These are phyloP conservation scores for Tetraselmis striata DNA, from an alignment of 139 green algal species.

Conservation along the genomic window DNA sequence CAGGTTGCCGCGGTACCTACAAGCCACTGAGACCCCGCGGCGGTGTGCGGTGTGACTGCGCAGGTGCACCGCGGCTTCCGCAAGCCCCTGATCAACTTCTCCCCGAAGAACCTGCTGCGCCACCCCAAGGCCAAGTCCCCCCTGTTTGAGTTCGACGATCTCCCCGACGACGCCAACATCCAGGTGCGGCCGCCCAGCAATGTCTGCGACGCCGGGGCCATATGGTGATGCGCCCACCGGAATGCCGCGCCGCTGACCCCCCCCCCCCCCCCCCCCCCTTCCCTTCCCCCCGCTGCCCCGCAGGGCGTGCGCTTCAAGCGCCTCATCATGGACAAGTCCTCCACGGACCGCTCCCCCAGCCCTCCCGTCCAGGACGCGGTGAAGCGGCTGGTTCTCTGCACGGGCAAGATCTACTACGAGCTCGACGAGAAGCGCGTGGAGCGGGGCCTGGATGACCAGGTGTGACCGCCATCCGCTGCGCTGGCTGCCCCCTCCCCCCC, in stretches of 20 bases:
- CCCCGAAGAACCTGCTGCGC: constrained; percentile 93
- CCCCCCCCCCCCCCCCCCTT: background rate
- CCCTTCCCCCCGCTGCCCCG: background rate
- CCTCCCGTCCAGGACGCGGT: constrained; percentile 53
- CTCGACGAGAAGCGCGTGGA: constrained; percentile 78
- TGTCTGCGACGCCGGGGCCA: background rate
- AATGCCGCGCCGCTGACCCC: too few species aligned
- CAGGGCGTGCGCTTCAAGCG: constrained; percentile 94
- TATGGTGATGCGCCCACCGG: background rate
- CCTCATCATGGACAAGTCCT: constrained; percentile 92
- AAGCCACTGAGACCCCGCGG: too few species aligned
- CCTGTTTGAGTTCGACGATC: constrained; percentile 90
- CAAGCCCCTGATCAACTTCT: constrained; percentile 93
- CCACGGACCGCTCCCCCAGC: constrained; percentile 46
- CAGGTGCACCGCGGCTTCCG: constrained; percentile 94
- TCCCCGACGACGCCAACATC: constrained; percentile 60
- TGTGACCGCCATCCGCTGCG: constrained; percentile 6
- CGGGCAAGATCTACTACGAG: constrained; percentile 98
- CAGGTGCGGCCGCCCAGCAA: constrained; percentile 2
- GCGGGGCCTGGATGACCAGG: constrained; percentile 40
- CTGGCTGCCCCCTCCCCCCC: background rate
- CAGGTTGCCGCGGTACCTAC: too few species aligned
- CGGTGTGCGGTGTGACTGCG: background rate
- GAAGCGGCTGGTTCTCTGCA: constrained; percentile 87
- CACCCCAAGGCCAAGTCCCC: constrained; percentile 75